phyloP scores from a whole-genome alignment of 768 basidiomycete genomes.

The Harrya chromipes region DNA sequence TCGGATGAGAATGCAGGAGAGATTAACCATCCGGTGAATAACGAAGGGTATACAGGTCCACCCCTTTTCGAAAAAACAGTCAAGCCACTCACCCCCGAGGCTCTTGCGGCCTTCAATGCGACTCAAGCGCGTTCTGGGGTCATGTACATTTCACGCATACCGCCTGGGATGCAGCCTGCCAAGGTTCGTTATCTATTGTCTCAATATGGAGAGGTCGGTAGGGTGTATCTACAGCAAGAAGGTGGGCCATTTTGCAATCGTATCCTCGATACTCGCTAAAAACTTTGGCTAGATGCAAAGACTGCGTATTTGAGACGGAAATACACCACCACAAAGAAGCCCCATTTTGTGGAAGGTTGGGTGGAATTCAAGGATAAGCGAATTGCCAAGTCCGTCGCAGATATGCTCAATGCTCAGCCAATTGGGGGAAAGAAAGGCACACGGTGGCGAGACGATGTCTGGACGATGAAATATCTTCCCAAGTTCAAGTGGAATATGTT shows the following conservation, averaged over 20 bases:
- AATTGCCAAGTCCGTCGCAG: slow-evolving; percentile 84
- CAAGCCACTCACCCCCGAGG: slow-evolving; percentile 73
- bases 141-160: slow-evolving; percentile 92
- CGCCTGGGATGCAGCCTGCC: slow-evolving; percentile 95
- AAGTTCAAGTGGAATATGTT: slow-evolving; percentile 99
- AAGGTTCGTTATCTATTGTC: slow-evolving; percentile 95
- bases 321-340: slow-evolving; percentile 78
- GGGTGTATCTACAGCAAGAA: slow-evolving; percentile 93
- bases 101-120: slow-evolving; percentile 69
- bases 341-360: slow-evolving; percentile 96
- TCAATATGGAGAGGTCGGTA: slow-evolving; percentile 83
- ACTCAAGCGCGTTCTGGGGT: slow-evolving; percentile 79
- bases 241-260: slow-evolving; percentile 43
- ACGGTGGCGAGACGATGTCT: slow-evolving; percentile 94
- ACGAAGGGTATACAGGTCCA: slow-evolving; percentile 56
- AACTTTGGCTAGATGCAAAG: slow-evolving; percentile 61
- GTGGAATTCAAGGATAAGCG: slow-evolving; percentile 96
- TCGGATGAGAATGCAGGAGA: slow-evolving; percentile 28
- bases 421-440: slow-evolving; percentile 92
- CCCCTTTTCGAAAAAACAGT: slow-evolving; percentile 43
- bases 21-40: slow-evolving; percentile 42
- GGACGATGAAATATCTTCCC: slow-evolving; percentile 99
- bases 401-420: slow-evolving; percentile 92
- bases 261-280: not conserved
- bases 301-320: slow-evolving; percentile 81